Percentiles rank a stretch among this genome's conserved stretches.
Evolutionary conservation across 2,329 filamentous ascomycete species (phyloP).

Genomic region (Amauroascus niger): DNA sequence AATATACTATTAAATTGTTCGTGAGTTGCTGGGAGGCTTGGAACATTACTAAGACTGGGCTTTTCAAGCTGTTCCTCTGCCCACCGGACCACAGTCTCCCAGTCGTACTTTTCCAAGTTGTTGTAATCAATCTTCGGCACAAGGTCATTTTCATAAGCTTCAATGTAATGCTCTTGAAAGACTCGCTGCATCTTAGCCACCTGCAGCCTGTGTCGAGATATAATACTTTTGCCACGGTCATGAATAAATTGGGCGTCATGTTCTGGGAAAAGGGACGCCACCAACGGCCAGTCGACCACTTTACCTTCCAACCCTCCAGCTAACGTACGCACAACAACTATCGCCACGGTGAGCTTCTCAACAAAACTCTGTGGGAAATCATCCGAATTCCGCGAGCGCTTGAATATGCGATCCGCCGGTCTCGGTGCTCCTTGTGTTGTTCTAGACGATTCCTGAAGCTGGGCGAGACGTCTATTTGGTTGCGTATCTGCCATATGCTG

Average conservation of each 20-base stretch:
- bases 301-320: conserved; percentile 37
- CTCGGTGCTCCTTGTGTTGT: not conserved
- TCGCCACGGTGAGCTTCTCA: conserved; percentile 35
- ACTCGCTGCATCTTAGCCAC: conserved; percentile 38
- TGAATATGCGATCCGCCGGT: conserved; percentile 4
- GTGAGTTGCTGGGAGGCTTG: conserved; percentile 37
- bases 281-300: conserved; percentile 39
- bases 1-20: conserved; percentile 36
- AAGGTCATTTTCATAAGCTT: conserved; percentile 36
- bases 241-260: conserved; percentile 32
- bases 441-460: conserved; percentile 4
- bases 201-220: conserved; percentile 31
- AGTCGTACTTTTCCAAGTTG: conserved; percentile 38
- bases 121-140: conserved; percentile 39
- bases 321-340: conserved; percentile 38
- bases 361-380: conserved; percentile 8
- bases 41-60: conserved; percentile 28
- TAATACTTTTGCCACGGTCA: conserved; percentile 30
- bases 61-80: conserved; percentile 34
- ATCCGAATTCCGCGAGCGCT: not conserved
- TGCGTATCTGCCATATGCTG: not conserved
- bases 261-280: conserved; percentile 35
- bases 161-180: conserved; percentile 39
- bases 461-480: conserved; percentile 10
- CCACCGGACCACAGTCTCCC: conserved; percentile 41